A percentile compares a stretch with the other conserved stretches of the same genome.
Evolutionary conservation across 768 basidiomycete genomes (phyloP).

Genomic region (Xerocomus brunneocitrinus): DNA sequence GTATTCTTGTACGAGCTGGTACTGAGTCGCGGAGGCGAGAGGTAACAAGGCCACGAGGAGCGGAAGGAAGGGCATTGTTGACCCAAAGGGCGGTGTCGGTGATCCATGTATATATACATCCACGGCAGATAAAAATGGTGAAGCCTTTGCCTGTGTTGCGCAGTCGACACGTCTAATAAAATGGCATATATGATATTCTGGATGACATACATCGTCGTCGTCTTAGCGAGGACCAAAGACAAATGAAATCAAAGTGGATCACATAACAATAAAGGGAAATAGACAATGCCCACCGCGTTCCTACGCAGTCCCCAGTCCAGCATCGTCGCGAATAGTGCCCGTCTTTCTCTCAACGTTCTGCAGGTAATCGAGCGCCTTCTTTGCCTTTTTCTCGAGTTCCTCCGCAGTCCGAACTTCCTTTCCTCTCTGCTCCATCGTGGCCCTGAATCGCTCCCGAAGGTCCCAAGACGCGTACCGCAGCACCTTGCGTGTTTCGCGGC

Average conservation of each 20-base stretch:
- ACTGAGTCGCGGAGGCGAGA: constrained; percentile 31
- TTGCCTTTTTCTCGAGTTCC: constrained; percentile 66
- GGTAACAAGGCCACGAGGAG: constrained; percentile 7
- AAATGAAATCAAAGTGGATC: neutral
- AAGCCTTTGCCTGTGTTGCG: neutral
- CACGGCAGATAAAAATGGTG: neutral
- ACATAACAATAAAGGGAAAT: constrained; percentile 6
- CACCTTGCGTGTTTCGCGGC: constrained; percentile 89
- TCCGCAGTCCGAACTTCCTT: constrained; percentile 76
- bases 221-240: neutral
- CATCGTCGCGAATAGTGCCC: constrained; percentile 31
- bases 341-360: constrained; percentile 45
- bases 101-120: neutral
- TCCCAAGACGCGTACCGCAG: constrained; percentile 90
- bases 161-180: constrained; percentile 1
- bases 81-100: neutral
- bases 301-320: constrained; percentile 15
- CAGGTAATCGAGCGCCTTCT: constrained; percentile 72
- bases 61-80: constrained; percentile 12
- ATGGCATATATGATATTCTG: neutral
- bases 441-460: constrained; percentile 72
- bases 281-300: constrained; percentile 2
- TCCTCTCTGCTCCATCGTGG: constrained; percentile 72
- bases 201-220: neutral
- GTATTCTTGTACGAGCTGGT: constrained; percentile 54